These are phyloP conservation scores for Thraustochytrium striatum DNA, from an alignment of 352 stramenopile genomes.

Conservation along the genomic window DNA sequence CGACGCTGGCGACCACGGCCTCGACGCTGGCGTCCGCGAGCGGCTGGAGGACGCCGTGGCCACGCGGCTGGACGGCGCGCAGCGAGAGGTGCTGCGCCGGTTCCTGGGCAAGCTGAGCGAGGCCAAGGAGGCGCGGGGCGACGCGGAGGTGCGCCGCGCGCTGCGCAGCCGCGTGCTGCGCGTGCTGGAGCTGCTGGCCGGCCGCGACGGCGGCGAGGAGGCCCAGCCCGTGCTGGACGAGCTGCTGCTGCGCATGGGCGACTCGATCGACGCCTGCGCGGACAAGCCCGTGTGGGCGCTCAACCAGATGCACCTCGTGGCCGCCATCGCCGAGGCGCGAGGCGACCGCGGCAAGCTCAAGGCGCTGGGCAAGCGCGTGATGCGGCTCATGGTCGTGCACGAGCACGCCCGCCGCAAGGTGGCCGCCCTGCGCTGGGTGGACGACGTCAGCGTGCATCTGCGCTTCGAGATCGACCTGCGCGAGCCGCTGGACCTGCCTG, in stretches of 20 bases:
- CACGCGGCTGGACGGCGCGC: neutral
- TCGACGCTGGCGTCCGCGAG: neutral
- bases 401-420: neutral
- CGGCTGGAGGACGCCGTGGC: neutral
- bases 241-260: neutral
- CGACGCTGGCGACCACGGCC: neutral
- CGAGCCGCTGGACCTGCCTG: neutral
- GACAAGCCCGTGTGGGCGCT: slow-evolving; percentile 27
- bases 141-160: neutral
- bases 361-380: neutral
- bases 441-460: slow-evolving; percentile 10
- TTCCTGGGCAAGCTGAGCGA: neutral
- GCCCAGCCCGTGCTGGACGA: neutral
- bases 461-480: neutral
- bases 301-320: neutral
- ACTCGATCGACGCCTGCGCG: neutral
- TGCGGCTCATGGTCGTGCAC: slow-evolving; percentile 20
- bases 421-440: neutral
- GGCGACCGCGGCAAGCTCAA: neutral
- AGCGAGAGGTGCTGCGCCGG: neutral
- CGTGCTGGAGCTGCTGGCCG: neutral
- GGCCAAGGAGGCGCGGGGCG: neutral
- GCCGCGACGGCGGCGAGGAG: neutral
- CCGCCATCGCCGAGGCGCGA: neutral
- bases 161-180: neutral